Base-by-base conservation (phyloP, 129 eudicot genomes). In the Pseudognaphalium luteoalbum region DNA sequence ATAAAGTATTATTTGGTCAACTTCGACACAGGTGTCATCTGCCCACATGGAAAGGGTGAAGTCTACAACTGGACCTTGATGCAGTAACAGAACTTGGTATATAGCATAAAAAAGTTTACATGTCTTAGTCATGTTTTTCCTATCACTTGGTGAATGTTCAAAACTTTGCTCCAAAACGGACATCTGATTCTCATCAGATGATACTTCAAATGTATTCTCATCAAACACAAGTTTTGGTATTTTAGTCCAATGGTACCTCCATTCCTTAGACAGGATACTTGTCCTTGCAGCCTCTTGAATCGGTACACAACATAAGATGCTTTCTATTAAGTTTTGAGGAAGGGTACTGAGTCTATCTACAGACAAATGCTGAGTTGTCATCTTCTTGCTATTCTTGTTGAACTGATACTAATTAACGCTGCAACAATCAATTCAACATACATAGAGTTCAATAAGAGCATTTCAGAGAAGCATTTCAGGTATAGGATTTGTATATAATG, bases 31-130 rank as follows among this genome's bases (percentile, higher is more conserved):
- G 42, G 47, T 30, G 47, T 33, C 29, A 17, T 51, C 30, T 54
- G 44, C 29, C 4, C 2, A 7, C 19, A 71, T 33, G 8, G n/a
- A 7, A 54, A 71, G 65, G 76, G 65, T 17, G n/a, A 71, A 71
- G 2, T 71, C 65, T 4, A 6, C 65, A 52, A 71, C 32, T 7
- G 76, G 66, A 32, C 63, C 63, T 14, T 57, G 62, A 22, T 57
- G 62, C 25, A 17, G 28, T 14, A 57, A 22, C 25, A 57, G 11
- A 57, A 57, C 62, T 57, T 56, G 62, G 61, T 16, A 32, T 2
- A 32, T 4, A 32, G 3, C 2, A 54, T 54, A 54, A 21, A 54
- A 54, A 17, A 4, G 7, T 1, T 54, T 17, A 54, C 21, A 15
- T 8, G 2, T 54, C 8, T 54, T 54, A 22, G 20, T 54, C 8